Evolutionary conservation across 805 yeast genomes (phyloP).

Genomic region (Lachancea nothofagi): DNA sequence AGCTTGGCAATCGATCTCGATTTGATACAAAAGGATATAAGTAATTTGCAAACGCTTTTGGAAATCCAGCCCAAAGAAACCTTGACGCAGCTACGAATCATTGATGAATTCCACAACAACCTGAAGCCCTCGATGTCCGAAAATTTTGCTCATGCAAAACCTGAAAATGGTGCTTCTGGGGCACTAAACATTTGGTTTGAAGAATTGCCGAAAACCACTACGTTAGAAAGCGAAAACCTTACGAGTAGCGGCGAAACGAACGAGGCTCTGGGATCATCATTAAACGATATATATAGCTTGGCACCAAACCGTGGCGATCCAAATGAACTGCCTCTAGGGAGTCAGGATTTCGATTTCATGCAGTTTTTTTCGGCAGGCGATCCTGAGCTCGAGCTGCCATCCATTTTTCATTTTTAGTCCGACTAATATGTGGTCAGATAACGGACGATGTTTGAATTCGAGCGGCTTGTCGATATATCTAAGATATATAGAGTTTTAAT

Average conservation of each 20-base stretch:
- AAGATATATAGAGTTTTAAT: no score
- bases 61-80: conserved; percentile 1
- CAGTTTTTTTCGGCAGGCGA: conserved; percentile 2
- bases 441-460: neutral
- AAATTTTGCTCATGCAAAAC: neutral
- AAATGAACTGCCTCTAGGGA: neutral
- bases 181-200: conserved; percentile 1
- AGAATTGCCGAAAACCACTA: neutral
- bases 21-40: neutral
- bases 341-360: conserved; percentile 3
- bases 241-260: neutral
- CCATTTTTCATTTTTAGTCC: conserved; percentile 1
- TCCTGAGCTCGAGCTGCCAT: neutral
- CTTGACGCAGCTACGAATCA: neutral
- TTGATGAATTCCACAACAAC: conserved; percentile 3
- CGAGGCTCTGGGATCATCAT: neutral
- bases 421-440: neutral
- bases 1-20: neutral
- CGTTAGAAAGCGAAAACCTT: neutral
- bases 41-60: neutral
- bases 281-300: neutral
- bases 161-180: neutral
- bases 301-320: neutral
- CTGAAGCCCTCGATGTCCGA: neutral
- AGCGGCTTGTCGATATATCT: no score